These are phyloP conservation scores for Spiraea crenata DNA, from an alignment of 331 rosid genomes.

Conservation along the genomic window DNA sequence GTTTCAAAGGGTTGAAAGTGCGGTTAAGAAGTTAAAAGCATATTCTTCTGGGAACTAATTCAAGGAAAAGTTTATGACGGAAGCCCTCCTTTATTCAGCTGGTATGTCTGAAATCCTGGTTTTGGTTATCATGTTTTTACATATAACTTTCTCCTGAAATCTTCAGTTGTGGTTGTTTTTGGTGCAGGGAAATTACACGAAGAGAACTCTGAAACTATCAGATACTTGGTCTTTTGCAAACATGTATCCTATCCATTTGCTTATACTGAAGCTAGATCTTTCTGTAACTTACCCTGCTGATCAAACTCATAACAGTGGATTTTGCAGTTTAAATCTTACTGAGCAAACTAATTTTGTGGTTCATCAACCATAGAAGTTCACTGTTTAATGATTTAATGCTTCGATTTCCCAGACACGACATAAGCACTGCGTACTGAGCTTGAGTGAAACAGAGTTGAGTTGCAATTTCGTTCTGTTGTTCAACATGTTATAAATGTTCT, in stretches of 20 bases:
- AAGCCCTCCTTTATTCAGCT: background rate
- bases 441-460: too few relatives aligned
- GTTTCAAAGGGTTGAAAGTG: constrained; percentile 26
- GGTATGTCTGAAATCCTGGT: too few relatives aligned
- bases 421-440: too few relatives aligned
- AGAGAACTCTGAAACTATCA: background rate
- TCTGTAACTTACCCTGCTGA: background rate
- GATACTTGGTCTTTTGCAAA: background rate
- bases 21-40: background rate
- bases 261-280: background rate
- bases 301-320: background rate
- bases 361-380: background rate
- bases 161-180: background rate
- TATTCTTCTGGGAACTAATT: background rate
- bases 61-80: too few relatives aligned
- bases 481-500: too few relatives aligned
- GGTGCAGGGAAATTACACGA: background rate
- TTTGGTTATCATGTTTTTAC: background rate
- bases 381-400: background rate
- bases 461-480: too few relatives aligned
- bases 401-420: too few relatives aligned
- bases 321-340: background rate
- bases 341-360: background rate
- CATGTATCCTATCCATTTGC: background rate
- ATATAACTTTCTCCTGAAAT: background rate